phyloP scores from a whole-genome alignment of 345 rosid species.

The Pelargonium nanum region DNA sequence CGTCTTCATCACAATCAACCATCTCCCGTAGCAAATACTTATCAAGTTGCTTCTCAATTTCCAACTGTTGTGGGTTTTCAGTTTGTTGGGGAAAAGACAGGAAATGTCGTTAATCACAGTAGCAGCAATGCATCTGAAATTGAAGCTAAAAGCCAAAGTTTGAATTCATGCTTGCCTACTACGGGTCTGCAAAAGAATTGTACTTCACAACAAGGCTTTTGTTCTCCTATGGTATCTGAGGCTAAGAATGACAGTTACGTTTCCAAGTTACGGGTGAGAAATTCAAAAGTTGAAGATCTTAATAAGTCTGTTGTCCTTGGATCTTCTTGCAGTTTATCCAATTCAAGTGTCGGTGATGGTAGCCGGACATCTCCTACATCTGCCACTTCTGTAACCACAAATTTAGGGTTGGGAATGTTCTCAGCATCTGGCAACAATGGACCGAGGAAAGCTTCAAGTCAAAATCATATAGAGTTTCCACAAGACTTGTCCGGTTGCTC shows the following conservation, averaged over 20 bases:
- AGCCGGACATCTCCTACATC: constrained; percentile 37
- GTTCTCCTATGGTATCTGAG: constrained; percentile 15
- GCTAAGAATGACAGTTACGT: constrained; percentile 17
- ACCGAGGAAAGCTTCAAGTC: constrained; percentile 14
- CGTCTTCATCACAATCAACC: constrained; percentile 24
- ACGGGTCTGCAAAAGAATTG: constrained; percentile 17
- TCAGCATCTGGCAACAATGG: constrained; percentile 24
- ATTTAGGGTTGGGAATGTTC: constrained; percentile 39
- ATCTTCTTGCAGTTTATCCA: constrained; percentile 32
- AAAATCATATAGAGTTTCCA: constrained; percentile 12
- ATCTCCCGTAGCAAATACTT: constrained; percentile 10
- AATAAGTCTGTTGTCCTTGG: constrained; percentile 15
- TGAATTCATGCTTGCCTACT: constrained; percentile 15
- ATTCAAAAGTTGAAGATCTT: constrained; percentile 20
- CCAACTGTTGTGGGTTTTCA: constrained; percentile 27
- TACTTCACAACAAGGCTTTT: constrained; percentile 7
- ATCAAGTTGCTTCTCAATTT: constrained; percentile 14
- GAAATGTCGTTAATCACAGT: constrained; percentile 15
- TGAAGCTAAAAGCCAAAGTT: constrained; percentile 15
- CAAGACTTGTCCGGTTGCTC: constrained; percentile 16
- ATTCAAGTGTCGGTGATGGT: constrained; percentile 29
- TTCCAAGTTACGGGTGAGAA: constrained; percentile 25
- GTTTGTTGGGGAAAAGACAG: constrained; percentile 21
- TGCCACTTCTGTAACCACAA: constrained; percentile 41
- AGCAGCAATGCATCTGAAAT: constrained; percentile 7